phyloP scores from a whole-genome alignment of 148 eudicot genomes.

The Silene uniflora region DNA sequence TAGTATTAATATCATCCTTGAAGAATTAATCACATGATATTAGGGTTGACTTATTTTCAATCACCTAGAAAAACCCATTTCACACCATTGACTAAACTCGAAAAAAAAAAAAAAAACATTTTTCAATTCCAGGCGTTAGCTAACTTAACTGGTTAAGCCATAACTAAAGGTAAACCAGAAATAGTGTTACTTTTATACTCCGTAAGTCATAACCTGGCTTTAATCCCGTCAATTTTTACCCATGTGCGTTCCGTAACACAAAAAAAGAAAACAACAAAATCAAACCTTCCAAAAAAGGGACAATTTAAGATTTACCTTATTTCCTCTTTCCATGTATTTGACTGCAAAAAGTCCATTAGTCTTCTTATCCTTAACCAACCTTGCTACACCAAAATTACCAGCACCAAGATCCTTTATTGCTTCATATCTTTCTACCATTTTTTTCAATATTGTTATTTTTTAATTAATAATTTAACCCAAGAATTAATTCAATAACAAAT shows the following conservation, averaged over 20 bases:
- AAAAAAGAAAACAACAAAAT: neutral
- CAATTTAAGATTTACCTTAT: slow-evolving; percentile 22
- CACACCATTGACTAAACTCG: neutral
- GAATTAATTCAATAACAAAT: no score
- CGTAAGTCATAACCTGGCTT: no score
- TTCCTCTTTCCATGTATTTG: slow-evolving; percentile 57
- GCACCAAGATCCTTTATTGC: slow-evolving; percentile 42
- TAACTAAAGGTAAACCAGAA: no score
- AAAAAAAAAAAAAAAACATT: neutral
- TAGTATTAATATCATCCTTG: no score
- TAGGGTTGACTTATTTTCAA: neutral
- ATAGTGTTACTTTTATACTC: no score
- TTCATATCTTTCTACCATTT: slow-evolving; percentile 45
- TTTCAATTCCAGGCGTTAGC: neutral
- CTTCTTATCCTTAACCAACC: slow-evolving; percentile 47
- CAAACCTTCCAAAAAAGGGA: neutral
- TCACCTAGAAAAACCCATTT: no score
- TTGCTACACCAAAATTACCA: slow-evolving; percentile 59
- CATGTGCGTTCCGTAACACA: no score
- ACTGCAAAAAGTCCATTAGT: slow-evolving; percentile 48
- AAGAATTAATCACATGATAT: no score
- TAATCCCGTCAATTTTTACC: no score
- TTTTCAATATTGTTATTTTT: neutral
- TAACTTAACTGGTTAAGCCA: neutral
- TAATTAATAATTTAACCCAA: no score